Conservation (phyloP, 805 yeast species). For the Saturnispora dispora region DNA sequence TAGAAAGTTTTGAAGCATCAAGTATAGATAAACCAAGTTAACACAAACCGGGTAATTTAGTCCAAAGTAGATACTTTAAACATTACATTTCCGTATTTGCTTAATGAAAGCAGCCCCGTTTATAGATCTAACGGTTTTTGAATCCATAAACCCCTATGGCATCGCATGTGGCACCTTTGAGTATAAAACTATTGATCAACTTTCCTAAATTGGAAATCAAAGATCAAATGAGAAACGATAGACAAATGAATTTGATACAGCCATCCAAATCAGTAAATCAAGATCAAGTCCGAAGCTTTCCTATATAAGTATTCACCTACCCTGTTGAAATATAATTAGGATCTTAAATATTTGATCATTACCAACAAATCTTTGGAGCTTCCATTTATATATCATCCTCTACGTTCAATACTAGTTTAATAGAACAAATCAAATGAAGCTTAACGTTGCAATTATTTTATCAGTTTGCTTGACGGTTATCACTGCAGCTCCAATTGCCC, state of each 20-base stretch:
- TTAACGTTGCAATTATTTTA: conserved; percentile 4
- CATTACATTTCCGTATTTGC: not conserved
- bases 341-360: not conserved
- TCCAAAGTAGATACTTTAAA: not conserved
- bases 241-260: not conserved
- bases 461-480: not conserved
- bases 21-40: not conserved
- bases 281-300: not conserved
- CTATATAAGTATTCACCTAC: not conserved
- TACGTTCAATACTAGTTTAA: not conserved
- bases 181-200: not conserved
- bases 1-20: not conserved
- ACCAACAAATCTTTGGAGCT: not conserved
- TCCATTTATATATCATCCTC: not conserved
- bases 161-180: not conserved
- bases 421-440: not conserved
- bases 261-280: not conserved
- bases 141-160: not conserved
- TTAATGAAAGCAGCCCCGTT: not conserved
- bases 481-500: conserved; percentile 6
- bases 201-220: not conserved
- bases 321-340: not conserved
- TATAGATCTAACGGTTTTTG: not conserved
- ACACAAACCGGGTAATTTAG: not conserved
- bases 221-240: not conserved